Evolutionary conservation across 257 asterid species (phyloP).

Genomic region (Jaltomata sinuosa): DNA sequence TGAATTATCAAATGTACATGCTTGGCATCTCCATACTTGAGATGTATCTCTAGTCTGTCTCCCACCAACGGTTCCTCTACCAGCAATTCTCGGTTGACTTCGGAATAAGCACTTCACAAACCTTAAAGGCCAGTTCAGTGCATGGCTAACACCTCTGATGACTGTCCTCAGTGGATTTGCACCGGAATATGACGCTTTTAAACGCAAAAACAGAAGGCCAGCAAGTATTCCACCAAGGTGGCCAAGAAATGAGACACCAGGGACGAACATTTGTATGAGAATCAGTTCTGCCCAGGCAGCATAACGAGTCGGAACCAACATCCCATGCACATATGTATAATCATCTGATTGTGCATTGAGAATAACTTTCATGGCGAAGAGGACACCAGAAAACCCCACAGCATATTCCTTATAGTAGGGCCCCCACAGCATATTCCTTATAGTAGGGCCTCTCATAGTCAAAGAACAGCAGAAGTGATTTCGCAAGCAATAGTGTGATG

Average conservation of each 20-base stretch:
- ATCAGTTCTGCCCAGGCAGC: constrained; percentile 97
- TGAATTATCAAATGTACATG: constrained; percentile 68
- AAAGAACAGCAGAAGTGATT: constrained; percentile 40
- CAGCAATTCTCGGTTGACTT: constrained; percentile 20
- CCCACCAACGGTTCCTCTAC: constrained; percentile 50
- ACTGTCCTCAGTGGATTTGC: constrained; percentile 30
- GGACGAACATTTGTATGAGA: constrained; percentile 77
- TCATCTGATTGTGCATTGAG: constrained; percentile 62
- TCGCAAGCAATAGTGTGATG: constrained; percentile 61
- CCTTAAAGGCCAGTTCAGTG: constrained; percentile 58
- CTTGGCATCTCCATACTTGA: constrained; percentile 64
- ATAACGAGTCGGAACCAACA: constrained; percentile 66
- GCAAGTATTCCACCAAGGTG: constrained; percentile 91
- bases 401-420: constrained; percentile 72
- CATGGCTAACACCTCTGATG: constrained; percentile 26
- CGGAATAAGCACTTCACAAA: constrained; percentile 14
- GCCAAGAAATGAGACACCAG: constrained; percentile 87
- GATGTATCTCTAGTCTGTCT: constrained; percentile 4
- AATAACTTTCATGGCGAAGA: constrained; percentile 87
- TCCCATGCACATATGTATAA: constrained; percentile 62
- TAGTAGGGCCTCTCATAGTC: constrained; percentile 60
- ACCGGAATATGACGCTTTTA: constrained; percentile 39
- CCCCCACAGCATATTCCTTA: constrained; percentile 70
- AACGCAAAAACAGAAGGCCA: constrained; percentile 45
- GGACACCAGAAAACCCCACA: constrained; percentile 95